A percentile compares a stretch with the other conserved stretches of the same genome.
These are phyloP conservation scores for Prunella vulgaris DNA, from an alignment of 257 asterid genomes.

Conservation along the genomic window DNA sequence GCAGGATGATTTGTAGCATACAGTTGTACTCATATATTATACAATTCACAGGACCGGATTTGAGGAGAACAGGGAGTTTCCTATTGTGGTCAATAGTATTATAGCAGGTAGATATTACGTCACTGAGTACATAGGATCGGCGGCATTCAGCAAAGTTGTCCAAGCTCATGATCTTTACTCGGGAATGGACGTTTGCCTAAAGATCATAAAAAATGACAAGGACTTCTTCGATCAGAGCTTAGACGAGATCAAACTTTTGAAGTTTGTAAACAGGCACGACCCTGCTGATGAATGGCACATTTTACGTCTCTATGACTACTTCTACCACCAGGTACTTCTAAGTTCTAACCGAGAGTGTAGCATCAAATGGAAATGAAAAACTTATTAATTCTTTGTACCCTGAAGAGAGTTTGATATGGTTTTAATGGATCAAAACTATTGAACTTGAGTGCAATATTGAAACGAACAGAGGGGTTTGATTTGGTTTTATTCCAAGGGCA, in stretches of 20 bases:
- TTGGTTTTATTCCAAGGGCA: no score
- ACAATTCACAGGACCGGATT: constrained; percentile 89
- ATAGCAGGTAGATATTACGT: constrained; percentile 78
- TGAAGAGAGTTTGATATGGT: neutral
- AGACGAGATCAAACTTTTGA: constrained; percentile 91
- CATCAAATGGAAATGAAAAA: neutral
- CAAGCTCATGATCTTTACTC: constrained; percentile 81
- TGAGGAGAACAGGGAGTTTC: constrained; percentile 88
- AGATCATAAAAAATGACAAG: constrained; percentile 93
- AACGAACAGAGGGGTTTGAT: no score
- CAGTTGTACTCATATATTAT: constrained; percentile 46
- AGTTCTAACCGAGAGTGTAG: constrained; percentile 1
- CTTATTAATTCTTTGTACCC: neutral
- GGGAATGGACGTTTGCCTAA: constrained; percentile 85
- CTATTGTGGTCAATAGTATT: constrained; percentile 63
- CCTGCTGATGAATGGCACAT: constrained; percentile 77
- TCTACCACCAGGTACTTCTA: constrained; percentile 76
- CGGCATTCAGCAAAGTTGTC: constrained; percentile 93
- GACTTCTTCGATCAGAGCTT: constrained; percentile 96
- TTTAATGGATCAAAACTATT: neutral
- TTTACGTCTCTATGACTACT: constrained; percentile 89
- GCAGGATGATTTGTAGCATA: constrained; percentile 46
- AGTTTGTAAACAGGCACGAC: constrained; percentile 88
- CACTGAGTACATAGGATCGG: constrained; percentile 85
- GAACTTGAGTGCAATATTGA: neutral